Percentiles rank a stretch among this genome's conserved stretches.
These are phyloP conservation scores for Vaccinium macrocarpon DNA, from an alignment of 148 eudicot species.

Conservation along the genomic window DNA sequence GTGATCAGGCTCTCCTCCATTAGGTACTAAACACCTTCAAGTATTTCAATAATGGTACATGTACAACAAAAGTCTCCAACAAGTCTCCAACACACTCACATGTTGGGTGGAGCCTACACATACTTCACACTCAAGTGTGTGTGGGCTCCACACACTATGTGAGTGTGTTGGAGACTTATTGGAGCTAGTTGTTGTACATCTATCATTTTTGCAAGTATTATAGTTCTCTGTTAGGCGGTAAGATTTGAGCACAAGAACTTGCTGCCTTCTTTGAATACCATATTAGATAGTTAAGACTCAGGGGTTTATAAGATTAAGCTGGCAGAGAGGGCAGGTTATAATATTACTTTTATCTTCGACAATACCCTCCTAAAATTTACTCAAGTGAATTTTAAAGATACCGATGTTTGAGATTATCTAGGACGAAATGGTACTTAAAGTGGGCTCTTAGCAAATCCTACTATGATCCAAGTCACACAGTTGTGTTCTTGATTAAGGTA, in stretches of 20 bases:
- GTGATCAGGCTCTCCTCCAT: not conserved
- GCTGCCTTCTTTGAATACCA: not conserved
- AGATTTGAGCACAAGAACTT: not conserved
- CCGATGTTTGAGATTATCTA: not conserved
- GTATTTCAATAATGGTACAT: not conserved
- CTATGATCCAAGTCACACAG: not conserved
- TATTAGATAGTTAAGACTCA: not conserved
- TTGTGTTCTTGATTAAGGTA: not conserved
- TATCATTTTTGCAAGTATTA: not conserved
- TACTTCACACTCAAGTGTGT: too few species aligned
- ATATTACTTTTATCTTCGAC: not conserved
- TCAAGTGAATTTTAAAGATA: not conserved
- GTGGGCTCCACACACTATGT: too few species aligned
- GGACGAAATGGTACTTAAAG: not conserved
- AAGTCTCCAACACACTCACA: too few species aligned
- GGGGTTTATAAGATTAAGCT: not conserved
- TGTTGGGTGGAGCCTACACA: too few species aligned
- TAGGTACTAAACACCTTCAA: not conserved
- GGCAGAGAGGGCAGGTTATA: not conserved
- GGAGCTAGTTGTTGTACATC: too few species aligned
- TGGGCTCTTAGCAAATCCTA: not conserved
- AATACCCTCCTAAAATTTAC: not conserved
- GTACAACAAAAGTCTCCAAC: too few species aligned
- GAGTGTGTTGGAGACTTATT: too few species aligned
- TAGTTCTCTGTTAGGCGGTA: not conserved